Base-by-base conservation (phyloP, 2,329 filamentous ascomycete genomes). In the Verticillium nubilum region DNA sequence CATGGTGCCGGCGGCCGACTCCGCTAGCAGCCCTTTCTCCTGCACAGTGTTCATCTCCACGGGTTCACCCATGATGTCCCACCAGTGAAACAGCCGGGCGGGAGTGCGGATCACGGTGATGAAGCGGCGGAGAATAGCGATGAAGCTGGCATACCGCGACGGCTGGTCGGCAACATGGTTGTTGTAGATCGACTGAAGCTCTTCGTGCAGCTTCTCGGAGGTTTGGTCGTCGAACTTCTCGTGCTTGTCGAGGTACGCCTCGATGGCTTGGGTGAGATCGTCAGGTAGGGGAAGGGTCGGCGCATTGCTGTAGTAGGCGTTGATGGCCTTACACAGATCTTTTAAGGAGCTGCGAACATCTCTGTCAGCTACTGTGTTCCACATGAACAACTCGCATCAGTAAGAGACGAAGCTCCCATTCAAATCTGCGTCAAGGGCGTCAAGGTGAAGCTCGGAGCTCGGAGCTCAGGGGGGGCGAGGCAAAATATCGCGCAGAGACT, bases 121-220 rank as follows among this genome's bases (percentile, higher is more conserved):
- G 35, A 94, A 76, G 47, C 80, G 81, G 54, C 84, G 82, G 59
- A 94, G 74, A 53, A 90, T 80, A 56, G 82, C 81, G 19, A 93
- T 78, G 73, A 93, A 95, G n/a, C 85, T 75, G 9, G 83, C 85
- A 69, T 84, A 82, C 65, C 85, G 83, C 56, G 80, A 71, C 2
- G 83, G 76, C 26, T 79, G 78, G 33, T 81, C 80, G 26, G 79
- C 78, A 61, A 93, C 83, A 64, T 85, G 78, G 67, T 83, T 86
- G 60, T 87, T 80, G 74, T 88, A 92, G 58, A 91, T 80, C 26
- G 79, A 73, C 47, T 88, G 76, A 7, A 95, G 80, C 66, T 92
- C 90, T 47, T 92, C 89, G 62, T 92, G 86, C 56, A 92, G 79
- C 60, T 87, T 85, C 64, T 91, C 88, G n/a, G 86, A 81, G 47